Conservation (phyloP, 495 filamentous ascomycete genomes). For the Penicillium robsamsonii region DNA sequence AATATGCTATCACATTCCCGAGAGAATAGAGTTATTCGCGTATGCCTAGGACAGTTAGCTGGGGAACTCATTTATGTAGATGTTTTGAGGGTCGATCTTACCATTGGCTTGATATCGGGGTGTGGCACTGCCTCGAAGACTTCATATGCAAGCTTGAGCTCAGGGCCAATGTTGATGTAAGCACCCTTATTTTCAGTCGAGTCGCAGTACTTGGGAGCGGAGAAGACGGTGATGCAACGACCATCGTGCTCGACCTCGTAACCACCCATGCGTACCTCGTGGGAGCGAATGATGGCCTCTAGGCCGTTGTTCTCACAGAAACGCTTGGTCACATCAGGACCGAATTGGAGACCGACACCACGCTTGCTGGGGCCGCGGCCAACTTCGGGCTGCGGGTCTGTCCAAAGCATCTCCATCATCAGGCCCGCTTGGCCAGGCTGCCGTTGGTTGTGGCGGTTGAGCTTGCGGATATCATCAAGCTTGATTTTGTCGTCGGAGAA, state of each 20-base stretch:
- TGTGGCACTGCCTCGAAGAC: slow-evolving; percentile 97
- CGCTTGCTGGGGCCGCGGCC: slow-evolving; percentile 94
- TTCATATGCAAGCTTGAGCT: slow-evolving; percentile 85
- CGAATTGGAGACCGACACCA: slow-evolving; percentile 94
- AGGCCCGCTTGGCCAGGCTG: slow-evolving; percentile 94
- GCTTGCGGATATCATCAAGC: slow-evolving; percentile 87
- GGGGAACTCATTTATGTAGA: neutral
- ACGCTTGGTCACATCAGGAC: slow-evolving; percentile 91
- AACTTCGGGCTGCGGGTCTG: slow-evolving; percentile 82
- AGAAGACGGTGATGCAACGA: slow-evolving; percentile 98
- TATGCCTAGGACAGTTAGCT: slow-evolving; percentile 61
- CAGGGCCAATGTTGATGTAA: slow-evolving; percentile 94
- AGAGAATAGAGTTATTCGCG: slow-evolving; percentile 76
- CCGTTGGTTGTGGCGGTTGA: slow-evolving; percentile 86
- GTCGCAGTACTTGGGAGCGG: slow-evolving; percentile 96
- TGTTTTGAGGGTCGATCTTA: slow-evolving; percentile 37
- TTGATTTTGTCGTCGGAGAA: slow-evolving; percentile 96
- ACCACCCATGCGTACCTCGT: slow-evolving; percentile 96
- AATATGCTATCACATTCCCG: slow-evolving; percentile 50
- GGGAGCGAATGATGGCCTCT: slow-evolving; percentile 91
- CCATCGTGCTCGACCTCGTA: slow-evolving; percentile 98
- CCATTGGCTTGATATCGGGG: slow-evolving; percentile 93
- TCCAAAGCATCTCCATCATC: slow-evolving; percentile 99
- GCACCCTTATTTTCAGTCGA: slow-evolving; percentile 97
- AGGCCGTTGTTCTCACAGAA: slow-evolving; percentile 97